phyloP scores from a whole-genome alignment of 441 rosid genomes.

The Raphanus hybrid region DNA sequence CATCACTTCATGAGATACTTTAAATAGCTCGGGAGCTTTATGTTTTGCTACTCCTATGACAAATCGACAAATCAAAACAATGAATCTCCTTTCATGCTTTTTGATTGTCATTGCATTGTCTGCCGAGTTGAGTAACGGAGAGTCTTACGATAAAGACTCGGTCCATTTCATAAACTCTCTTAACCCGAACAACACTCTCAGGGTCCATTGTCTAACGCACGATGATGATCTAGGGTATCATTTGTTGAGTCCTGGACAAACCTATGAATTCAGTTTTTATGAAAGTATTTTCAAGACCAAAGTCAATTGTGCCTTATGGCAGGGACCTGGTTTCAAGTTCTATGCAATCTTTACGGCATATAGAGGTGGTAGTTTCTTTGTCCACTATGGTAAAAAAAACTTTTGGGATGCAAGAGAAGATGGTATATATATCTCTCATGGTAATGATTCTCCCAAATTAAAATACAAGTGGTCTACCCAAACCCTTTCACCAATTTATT shows the following conservation, averaged over 20 bases:
- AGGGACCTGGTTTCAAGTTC: constrained; percentile 18
- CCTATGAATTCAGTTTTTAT: neutral
- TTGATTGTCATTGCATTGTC: neutral
- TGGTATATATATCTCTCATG: neutral
- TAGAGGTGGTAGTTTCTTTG: neutral
- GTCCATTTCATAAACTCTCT: neutral
- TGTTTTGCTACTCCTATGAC: no score
- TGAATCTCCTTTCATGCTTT: neutral
- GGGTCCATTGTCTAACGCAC: neutral
- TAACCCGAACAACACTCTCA: neutral
- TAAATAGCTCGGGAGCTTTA: no score
- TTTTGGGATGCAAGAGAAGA: constrained; percentile 1
- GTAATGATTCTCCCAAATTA: neutral
- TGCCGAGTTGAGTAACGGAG: neutral
- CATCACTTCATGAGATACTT: neutral
- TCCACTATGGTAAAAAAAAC: neutral
- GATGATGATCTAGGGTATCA: constrained; percentile 8
- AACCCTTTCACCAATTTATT: neutral
- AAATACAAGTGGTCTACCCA: neutral
- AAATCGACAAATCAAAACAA: neutral
- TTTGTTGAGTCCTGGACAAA: neutral
- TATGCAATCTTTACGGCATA: constrained; percentile 1
- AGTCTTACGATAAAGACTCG: neutral
- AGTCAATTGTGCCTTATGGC: neutral
- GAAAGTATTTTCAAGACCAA: neutral